phyloP scores from a whole-genome alignment of 345 rosid genomes.

The Microthlaspi erraticum region DNA sequence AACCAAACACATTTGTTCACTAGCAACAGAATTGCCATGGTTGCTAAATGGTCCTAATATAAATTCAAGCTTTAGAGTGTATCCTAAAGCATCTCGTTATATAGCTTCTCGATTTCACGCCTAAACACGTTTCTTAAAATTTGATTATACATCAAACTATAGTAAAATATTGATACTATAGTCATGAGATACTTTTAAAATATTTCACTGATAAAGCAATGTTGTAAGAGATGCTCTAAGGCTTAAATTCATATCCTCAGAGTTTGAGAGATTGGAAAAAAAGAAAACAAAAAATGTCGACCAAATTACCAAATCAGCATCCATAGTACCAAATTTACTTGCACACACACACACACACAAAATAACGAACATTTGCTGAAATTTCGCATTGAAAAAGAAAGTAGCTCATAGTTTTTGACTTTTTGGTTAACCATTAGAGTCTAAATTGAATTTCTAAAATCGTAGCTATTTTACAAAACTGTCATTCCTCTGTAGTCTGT shows the following conservation, averaged over 20 bases:
- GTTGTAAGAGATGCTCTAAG: not conserved
- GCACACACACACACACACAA: not conserved
- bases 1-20: not conserved
- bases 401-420: not conserved
- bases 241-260: not conserved
- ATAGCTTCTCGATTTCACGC: not conserved
- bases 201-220: too few relatives aligned
- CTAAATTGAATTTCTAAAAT: conserved; percentile 27
- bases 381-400: not conserved
- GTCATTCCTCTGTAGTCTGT: conserved; percentile 38
- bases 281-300: not conserved
- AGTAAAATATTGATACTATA: too few relatives aligned
- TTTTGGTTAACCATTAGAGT: conserved; percentile 17
- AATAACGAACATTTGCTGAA: not conserved
- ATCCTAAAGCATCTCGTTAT: not conserved
- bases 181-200: too few relatives aligned
- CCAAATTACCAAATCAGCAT: not conserved
- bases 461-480: conserved; percentile 39
- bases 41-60: not conserved
- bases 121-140: not conserved
- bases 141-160: too few relatives aligned
- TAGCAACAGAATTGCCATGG: not conserved
- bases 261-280: not conserved
- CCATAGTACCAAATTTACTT: too few relatives aligned
- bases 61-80: not conserved